phyloP scores from a whole-genome alignment of 1,284 basidiomycete species.

The Ustilago bromivora region DNA sequence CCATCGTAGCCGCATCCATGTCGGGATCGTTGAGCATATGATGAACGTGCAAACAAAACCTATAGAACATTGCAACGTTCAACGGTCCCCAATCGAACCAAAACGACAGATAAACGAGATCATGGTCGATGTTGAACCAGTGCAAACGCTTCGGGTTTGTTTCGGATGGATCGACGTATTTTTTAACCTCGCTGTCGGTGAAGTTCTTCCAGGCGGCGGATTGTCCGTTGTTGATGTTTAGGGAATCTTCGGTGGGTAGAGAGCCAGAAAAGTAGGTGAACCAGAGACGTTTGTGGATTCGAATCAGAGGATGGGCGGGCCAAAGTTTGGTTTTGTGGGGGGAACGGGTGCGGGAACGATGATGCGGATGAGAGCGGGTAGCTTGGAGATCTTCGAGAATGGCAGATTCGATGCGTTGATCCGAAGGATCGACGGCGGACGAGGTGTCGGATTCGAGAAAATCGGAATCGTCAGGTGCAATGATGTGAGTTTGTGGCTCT shows the following conservation, averaged over 20 bases:
- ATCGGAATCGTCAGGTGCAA: slow-evolving; percentile 62
- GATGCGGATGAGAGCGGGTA: not conserved
- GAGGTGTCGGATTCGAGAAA: slow-evolving; percentile 56
- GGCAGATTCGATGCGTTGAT: slow-evolving; percentile 34
- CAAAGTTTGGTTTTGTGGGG: slow-evolving; percentile 16
- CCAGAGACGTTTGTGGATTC: slow-evolving; percentile 60
- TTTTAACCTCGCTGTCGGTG: slow-evolving; percentile 29
- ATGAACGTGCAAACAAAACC: slow-evolving; percentile 86
- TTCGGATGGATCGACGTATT: slow-evolving; percentile 32
- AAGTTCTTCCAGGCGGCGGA: slow-evolving; percentile 26
- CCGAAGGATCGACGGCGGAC: slow-evolving; percentile 20
- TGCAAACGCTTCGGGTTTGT: slow-evolving; percentile 49
- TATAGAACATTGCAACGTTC: slow-evolving; percentile 71
- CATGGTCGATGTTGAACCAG: slow-evolving; percentile 79
- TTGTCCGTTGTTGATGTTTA: slow-evolving; percentile 43
- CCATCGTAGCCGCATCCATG: slow-evolving; percentile 77
- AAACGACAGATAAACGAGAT: slow-evolving; percentile 92
- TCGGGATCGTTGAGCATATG: slow-evolving; percentile 57
- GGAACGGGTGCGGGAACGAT: not conserved
- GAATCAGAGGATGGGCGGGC: slow-evolving; percentile 57
- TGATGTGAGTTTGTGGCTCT: slow-evolving; percentile 30
- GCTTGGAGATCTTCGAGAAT: slow-evolving; percentile 24
- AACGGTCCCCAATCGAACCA: slow-evolving; percentile 77
- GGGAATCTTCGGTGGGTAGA: slow-evolving; percentile 35
- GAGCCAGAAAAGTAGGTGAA: slow-evolving; percentile 55